Evolutionary conservation across 2,329 filamentous ascomycete genomes (phyloP).

Genomic region (Biscogniauxia mediterranea): DNA sequence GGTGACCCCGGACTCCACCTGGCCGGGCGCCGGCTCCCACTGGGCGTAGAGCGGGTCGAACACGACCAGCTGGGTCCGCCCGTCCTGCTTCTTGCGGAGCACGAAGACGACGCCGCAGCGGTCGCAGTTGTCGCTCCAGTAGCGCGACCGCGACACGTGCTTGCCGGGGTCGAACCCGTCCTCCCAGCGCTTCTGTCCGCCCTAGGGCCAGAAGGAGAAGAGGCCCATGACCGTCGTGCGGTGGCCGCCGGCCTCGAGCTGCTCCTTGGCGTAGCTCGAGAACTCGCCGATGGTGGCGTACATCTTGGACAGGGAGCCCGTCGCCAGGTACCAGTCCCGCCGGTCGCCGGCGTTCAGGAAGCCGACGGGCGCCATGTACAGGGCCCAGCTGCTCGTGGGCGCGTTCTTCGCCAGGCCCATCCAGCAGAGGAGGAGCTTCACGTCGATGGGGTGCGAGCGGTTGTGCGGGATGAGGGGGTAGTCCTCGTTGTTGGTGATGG

Average conservation of each 20-base stretch:
- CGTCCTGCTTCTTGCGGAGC: not conserved
- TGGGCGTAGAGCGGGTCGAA: not conserved
- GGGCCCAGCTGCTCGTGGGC: not conserved
- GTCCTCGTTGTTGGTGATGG: not conserved
- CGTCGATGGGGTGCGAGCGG: not conserved
- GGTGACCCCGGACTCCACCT: not conserved
- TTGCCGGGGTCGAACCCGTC: not conserved
- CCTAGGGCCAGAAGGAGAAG: slow-evolving; percentile 3
- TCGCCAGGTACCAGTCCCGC: slow-evolving; percentile 1
- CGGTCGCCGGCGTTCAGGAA: slow-evolving; percentile 1
- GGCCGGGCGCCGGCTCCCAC: not conserved
- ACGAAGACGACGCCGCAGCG: not conserved
- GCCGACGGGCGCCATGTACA: slow-evolving; percentile 4
- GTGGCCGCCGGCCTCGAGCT: not conserved
- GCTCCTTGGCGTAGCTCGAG: slow-evolving; percentile 1
- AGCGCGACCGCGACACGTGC: not conserved
- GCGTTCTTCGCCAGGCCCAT: not conserved
- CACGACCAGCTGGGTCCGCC: not conserved
- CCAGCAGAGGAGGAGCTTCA: slow-evolving; percentile 3
- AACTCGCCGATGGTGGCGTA: slow-evolving; percentile 3
- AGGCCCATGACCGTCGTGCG: not conserved
- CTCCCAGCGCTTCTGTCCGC: not conserved
- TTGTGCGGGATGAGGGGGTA: not conserved
- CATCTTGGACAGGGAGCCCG: not conserved
- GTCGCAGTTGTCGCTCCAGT: not conserved